Conservation (phyloP, 1,284 basidiomycete genomes). For the Crepidotus sp. region DNA sequence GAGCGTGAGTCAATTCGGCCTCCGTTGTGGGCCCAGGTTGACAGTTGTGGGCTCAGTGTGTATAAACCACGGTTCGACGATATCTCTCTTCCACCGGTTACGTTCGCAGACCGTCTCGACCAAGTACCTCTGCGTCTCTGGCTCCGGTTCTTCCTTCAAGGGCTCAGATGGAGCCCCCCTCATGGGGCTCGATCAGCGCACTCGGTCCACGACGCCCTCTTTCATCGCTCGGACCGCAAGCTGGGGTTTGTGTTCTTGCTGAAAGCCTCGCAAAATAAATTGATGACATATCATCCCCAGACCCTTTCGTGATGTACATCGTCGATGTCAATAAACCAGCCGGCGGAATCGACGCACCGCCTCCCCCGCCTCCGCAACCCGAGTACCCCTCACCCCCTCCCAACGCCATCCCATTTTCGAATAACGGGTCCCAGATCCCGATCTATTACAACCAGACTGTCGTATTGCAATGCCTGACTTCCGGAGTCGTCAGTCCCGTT, state of each 20-base stretch:
- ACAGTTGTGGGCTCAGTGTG: slow-evolving; percentile 51
- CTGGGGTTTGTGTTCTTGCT: slow-evolving; percentile 52
- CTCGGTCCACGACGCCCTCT: slow-evolving; percentile 65
- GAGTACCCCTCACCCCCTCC: slow-evolving; percentile 85
- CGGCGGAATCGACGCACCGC: slow-evolving; percentile 63
- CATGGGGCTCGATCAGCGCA: slow-evolving; percentile 70
- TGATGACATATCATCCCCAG: slow-evolving; percentile 30
- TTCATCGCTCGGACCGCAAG: slow-evolving; percentile 80
- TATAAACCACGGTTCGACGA: slow-evolving; percentile 91
- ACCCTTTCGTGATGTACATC: slow-evolving; percentile 95
- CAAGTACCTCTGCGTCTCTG: slow-evolving; percentile 90
- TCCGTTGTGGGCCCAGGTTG: slow-evolving; percentile 5
- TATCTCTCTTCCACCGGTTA: slow-evolving; percentile 90
- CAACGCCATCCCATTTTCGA: slow-evolving; percentile 78
- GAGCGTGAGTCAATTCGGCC: slow-evolving; percentile 58
- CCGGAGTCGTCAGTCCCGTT: slow-evolving; percentile 87
- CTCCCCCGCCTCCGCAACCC: slow-evolving; percentile 69
- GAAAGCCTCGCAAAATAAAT: slow-evolving; percentile 13
- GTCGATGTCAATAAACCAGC: slow-evolving; percentile 79
- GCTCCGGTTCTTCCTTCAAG: slow-evolving; percentile 82
- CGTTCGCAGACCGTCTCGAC: slow-evolving; percentile 93
- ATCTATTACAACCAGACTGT: slow-evolving; percentile 97
- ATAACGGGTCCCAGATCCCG: slow-evolving; percentile 70
- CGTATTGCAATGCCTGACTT: slow-evolving; percentile 89
- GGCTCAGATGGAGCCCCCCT: slow-evolving; percentile 83